These are phyloP conservation scores for Wickerhamomyces kurtzmanii DNA, from an alignment of 805 yeast genomes.

Conservation along the genomic window DNA sequence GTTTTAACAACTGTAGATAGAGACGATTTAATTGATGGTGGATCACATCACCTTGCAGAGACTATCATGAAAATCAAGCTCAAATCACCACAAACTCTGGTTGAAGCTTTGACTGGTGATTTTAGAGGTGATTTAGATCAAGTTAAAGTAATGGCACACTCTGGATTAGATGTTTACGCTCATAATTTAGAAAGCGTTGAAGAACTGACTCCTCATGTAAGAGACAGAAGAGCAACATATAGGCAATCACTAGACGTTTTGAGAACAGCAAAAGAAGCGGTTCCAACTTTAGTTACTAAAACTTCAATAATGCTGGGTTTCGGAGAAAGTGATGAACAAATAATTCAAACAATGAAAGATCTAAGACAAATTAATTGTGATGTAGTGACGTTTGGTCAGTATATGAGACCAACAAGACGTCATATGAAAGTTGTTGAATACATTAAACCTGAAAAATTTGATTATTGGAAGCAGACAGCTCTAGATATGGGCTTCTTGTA, in stretches of 20 bases:
- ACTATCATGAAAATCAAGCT: slow-evolving; percentile 78
- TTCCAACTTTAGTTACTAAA: slow-evolving; percentile 74
- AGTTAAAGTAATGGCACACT: slow-evolving; percentile 70
- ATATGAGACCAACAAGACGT: slow-evolving; percentile 97
- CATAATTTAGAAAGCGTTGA: slow-evolving; percentile 97
- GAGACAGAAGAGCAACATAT: slow-evolving; percentile 96
- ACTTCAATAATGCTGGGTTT: slow-evolving; percentile 95
- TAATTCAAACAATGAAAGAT: slow-evolving; percentile 65
- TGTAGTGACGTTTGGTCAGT: slow-evolving; percentile 97
- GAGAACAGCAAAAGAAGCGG: slow-evolving; percentile 68
- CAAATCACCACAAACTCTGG: slow-evolving; percentile 85
- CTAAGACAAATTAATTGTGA: slow-evolving; percentile 74
- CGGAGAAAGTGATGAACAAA: slow-evolving; percentile 92
- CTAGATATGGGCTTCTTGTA: slow-evolving; percentile 85
- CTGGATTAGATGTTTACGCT: slow-evolving; percentile 94
- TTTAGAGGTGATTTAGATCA: slow-evolving; percentile 82
- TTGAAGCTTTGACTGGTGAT: slow-evolving; percentile 92
- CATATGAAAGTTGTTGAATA: slow-evolving; percentile 98
- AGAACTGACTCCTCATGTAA: slow-evolving; percentile 83
- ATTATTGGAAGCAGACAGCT: slow-evolving; percentile 84
- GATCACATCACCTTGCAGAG: slow-evolving; percentile 81
- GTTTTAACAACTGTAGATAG: slow-evolving; percentile 96
- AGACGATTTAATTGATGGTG: slow-evolving; percentile 91
- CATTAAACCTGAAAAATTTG: slow-evolving; percentile 88
- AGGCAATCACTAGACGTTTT: slow-evolving; percentile 78